Conservation (phyloP, 2,329 filamentous ascomycete species). For the Chaetomium olivaceum region DNA sequence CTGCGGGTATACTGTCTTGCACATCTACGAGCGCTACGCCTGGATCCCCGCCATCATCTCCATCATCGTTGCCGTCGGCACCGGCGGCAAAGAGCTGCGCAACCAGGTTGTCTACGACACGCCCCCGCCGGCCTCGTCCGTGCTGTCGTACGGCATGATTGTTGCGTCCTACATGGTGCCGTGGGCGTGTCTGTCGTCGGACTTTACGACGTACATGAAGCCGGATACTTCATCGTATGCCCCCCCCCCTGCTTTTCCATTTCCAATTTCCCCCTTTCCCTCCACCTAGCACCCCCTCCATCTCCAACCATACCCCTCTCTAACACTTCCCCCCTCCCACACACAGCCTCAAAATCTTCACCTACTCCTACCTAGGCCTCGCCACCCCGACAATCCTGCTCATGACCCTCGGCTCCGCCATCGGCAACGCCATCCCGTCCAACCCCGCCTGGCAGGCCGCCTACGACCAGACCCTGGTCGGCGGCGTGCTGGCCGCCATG, state of each 20-base stretch:
- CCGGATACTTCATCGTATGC: slow-evolving; percentile 54
- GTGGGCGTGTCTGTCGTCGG: slow-evolving; percentile 59
- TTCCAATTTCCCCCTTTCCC: slow-evolving; percentile 17
- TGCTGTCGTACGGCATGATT: slow-evolving; percentile 61
- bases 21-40: slow-evolving; percentile 59
- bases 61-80: slow-evolving; percentile 56
- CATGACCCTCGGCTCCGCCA: slow-evolving; percentile 65
- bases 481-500: slow-evolving; percentile 62
- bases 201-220: slow-evolving; percentile 62
- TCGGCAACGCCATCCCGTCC: slow-evolving; percentile 59
- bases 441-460: slow-evolving; percentile 55
- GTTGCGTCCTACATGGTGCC: slow-evolving; percentile 65
- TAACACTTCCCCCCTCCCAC: slow-evolving; percentile 14
- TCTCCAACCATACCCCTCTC: background rate
- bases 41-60: slow-evolving; percentile 58
- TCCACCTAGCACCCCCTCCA: background rate
- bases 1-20: slow-evolving; percentile 58
- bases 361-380: slow-evolving; percentile 59
- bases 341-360: slow-evolving; percentile 44
- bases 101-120: slow-evolving; percentile 47
- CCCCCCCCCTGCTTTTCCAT: background rate
- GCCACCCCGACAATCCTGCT: slow-evolving; percentile 56
- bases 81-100: slow-evolving; percentile 51
- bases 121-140: slow-evolving; percentile 46
- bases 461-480: slow-evolving; percentile 55